Conservation (phyloP, 495 filamentous ascomycete species). For the Podospora australis region DNA sequence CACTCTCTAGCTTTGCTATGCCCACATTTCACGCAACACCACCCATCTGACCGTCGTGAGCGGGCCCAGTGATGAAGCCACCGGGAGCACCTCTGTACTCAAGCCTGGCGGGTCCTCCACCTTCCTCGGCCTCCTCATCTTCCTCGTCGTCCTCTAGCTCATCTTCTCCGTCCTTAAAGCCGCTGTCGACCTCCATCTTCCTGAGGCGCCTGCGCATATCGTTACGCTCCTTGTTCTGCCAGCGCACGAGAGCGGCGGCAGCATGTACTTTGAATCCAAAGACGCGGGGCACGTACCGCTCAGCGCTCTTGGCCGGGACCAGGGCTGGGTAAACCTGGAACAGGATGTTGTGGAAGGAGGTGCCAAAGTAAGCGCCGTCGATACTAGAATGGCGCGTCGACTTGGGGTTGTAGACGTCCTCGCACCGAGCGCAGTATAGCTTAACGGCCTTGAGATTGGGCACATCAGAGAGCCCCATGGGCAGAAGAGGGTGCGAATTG, state of each 20-base stretch:
- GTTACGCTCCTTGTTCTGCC: slow-evolving; percentile 77
- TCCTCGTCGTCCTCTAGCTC: slow-evolving; percentile 37
- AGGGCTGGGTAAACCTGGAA: slow-evolving; percentile 96
- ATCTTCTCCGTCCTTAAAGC: slow-evolving; percentile 49
- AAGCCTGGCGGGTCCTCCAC: slow-evolving; percentile 11
- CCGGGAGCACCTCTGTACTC: not conserved
- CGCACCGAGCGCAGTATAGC: slow-evolving; percentile 93
- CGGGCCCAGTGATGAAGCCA: no score
- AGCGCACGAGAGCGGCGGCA: slow-evolving; percentile 76
- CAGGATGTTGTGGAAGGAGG: slow-evolving; percentile 96
- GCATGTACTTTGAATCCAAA: slow-evolving; percentile 96
- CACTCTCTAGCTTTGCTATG: not conserved
- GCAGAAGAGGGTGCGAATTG: slow-evolving; percentile 81
- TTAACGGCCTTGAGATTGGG: slow-evolving; percentile 83
- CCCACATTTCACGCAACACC: not conserved
- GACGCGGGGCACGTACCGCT: slow-evolving; percentile 79
- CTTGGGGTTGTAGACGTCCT: slow-evolving; percentile 98
- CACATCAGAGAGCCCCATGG: slow-evolving; percentile 85
- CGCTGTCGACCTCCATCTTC: slow-evolving; percentile 53
- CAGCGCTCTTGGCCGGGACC: slow-evolving; percentile 74
- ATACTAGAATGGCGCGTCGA: slow-evolving; percentile 91
- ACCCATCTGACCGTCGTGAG: not conserved
- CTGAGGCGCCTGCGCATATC: slow-evolving; percentile 65
- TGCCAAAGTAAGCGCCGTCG: slow-evolving; percentile 96
- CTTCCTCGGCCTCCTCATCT: slow-evolving; percentile 30